Evolutionary conservation across 2,329 filamentous ascomycete species (phyloP).

Genomic region (Botrytis tulipae): DNA sequence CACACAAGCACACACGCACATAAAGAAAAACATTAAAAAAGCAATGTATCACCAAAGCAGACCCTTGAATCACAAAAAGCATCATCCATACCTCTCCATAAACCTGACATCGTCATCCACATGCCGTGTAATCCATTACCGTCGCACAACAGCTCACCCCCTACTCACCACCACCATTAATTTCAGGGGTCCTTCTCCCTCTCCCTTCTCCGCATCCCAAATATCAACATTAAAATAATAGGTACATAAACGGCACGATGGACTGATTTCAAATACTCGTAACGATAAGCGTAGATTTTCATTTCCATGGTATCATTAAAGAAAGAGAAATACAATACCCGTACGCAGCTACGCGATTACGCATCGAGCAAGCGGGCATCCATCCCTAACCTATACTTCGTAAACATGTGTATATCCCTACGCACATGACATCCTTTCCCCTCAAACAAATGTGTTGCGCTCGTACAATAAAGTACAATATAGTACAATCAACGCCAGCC

Average conservation of each 20-base stretch:
- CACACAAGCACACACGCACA: neutral
- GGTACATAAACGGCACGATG: neutral
- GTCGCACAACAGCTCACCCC: neutral
- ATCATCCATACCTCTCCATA: neutral
- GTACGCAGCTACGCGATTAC: neutral
- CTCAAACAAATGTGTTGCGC: slow-evolving; percentile 4
- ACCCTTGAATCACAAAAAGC: neutral
- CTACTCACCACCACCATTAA: neutral
- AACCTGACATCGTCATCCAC: neutral
- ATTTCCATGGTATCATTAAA: slow-evolving; percentile 13
- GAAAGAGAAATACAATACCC: neutral
- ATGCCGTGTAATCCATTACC: neutral
- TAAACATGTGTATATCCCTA: neutral
- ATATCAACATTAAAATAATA: neutral
- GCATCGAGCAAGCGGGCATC: neutral
- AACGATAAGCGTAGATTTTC: neutral
- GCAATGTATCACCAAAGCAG: neutral
- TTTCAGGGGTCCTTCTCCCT: neutral
- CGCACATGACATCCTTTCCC: neutral
- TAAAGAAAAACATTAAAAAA: neutral
- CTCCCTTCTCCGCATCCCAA: neutral
- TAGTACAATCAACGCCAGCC: slow-evolving; percentile 11
- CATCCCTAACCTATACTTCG: slow-evolving; percentile 2
- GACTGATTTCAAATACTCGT: neutral
- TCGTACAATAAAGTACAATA: slow-evolving; percentile 1